Conservation (phyloP, 495 filamentous ascomycete genomes). For the Cudoniella acicularis region DNA sequence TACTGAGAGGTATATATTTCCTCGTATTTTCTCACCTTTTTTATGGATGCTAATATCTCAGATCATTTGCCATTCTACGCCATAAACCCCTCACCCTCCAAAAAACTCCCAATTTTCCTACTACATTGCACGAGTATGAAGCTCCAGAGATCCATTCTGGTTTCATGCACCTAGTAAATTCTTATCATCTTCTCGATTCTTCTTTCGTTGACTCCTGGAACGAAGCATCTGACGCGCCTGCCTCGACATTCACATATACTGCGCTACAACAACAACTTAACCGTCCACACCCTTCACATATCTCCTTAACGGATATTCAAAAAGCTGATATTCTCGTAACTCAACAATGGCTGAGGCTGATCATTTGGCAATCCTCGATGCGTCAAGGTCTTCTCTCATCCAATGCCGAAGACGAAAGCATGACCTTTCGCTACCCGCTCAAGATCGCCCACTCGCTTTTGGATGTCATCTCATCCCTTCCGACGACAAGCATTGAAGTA, state of each 20-base stretch:
- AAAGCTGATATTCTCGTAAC: conserved; percentile 60
- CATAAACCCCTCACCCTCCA: conserved; percentile 54
- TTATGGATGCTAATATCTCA: too few relatives aligned
- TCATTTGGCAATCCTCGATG: conserved; percentile 61
- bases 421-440: conserved; percentile 58
- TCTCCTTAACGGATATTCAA: conserved; percentile 50
- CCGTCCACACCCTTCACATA: conserved; percentile 30
- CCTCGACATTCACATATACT: conserved; percentile 19
- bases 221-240: conserved; percentile 21
- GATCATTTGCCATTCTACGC: conserved; percentile 38
- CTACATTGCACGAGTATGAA: conserved; percentile 43
- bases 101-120: conserved; percentile 41
- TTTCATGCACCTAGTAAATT: conserved; percentile 52
- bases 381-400: conserved; percentile 46
- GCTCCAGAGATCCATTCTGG: conserved; percentile 44
- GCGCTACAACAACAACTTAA: conserved; percentile 31
- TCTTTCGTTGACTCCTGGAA: conserved; percentile 36
- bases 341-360: conserved; percentile 58
- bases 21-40: too few relatives aligned
- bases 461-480: conserved; percentile 47
- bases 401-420: conserved; percentile 38
- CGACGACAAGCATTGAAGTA: conserved; percentile 51
- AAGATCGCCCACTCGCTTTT: conserved; percentile 52
- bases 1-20: conserved; percentile 51
- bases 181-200: conserved; percentile 36